Conservation (phyloP, 2,329 filamentous ascomycete species). For the Nigrograna mackinnonii region DNA sequence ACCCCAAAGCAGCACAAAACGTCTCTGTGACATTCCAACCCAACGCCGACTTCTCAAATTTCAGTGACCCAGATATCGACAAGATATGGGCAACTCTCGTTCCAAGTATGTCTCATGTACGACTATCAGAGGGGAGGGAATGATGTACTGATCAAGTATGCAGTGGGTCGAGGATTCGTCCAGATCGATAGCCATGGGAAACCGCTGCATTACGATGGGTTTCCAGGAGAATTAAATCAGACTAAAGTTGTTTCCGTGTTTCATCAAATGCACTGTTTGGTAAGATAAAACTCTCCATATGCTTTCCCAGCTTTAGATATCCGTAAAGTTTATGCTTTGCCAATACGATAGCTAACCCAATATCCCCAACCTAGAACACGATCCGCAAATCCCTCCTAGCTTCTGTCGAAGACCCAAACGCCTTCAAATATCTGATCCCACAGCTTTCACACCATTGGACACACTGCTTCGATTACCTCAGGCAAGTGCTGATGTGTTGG, state of each 20-base stretch:
- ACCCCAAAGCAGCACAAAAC: not conserved
- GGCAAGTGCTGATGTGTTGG: slow-evolving; percentile 12
- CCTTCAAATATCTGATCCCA: not conserved
- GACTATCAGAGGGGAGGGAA: not conserved
- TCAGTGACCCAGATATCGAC: not conserved
- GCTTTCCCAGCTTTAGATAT: not conserved
- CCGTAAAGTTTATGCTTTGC: not conserved
- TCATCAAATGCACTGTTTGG: not conserved
- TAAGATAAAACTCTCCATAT: not conserved
- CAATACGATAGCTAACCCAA: not conserved
- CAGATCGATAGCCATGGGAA: not conserved
- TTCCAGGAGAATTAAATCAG: not conserved
- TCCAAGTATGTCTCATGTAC: slow-evolving; percentile 1
- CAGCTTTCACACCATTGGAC: slow-evolving; percentile 5
- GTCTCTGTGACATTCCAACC: not conserved
- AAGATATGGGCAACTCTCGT: not conserved
- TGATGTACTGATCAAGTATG: not conserved
- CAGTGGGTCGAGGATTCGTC: not conserved
- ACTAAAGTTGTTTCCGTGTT: not conserved
- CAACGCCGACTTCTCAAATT: not conserved
- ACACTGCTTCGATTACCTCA: slow-evolving; percentile 18
- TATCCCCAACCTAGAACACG: not conserved
- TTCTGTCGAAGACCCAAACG: not conserved
- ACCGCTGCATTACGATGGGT: not conserved
- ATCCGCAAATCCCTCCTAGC: not conserved